phyloP scores from a whole-genome alignment of 2,329 filamentous ascomycete species.

The Apiospora phragmitis region DNA sequence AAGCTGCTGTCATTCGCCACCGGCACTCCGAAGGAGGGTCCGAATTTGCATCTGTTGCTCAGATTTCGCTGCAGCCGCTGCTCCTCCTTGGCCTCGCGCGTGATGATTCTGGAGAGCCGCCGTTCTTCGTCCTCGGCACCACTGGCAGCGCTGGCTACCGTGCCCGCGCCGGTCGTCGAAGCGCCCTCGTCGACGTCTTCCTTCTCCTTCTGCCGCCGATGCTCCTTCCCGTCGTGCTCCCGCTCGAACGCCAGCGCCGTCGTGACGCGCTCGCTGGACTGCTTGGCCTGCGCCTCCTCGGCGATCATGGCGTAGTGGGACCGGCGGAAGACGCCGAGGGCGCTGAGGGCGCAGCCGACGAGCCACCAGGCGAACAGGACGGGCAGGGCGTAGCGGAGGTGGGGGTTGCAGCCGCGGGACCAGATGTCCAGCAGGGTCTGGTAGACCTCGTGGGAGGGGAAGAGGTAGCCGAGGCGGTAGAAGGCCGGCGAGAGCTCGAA shows the following conservation, averaged over 20 bases:
- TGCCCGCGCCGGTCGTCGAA: not conserved
- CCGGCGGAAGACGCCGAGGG: slow-evolving; percentile 29
- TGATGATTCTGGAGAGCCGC: not conserved
- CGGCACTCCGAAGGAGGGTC: not conserved
- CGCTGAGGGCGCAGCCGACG: slow-evolving; percentile 21
- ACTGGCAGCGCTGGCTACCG: not conserved
- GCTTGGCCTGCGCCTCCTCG: slow-evolving; percentile 24
- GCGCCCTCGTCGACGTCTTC: not conserved
- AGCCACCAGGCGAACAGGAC: slow-evolving; percentile 43
- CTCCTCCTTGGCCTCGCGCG: not conserved
- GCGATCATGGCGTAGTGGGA: slow-evolving; percentile 32
- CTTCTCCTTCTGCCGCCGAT: slow-evolving; percentile 1
- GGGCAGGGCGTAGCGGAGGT: slow-evolving; percentile 40
- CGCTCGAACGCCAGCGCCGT: slow-evolving; percentile 28
- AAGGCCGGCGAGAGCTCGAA: slow-evolving; percentile 43
- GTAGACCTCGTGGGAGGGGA: slow-evolving; percentile 43
- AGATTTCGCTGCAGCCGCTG: not conserved
- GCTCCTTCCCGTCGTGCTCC: slow-evolving; percentile 16
- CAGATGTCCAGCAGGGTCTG: slow-evolving; percentile 43
- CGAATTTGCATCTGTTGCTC: not conserved
- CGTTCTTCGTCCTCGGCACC: not conserved
- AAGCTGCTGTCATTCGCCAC: not conserved
- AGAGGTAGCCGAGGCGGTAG: slow-evolving; percentile 38
- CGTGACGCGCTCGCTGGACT: slow-evolving; percentile 27
- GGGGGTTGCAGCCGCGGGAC: slow-evolving; percentile 41